Percentiles rank a stretch among this genome's conserved stretches.
phyloP scores from a whole-genome alignment of 2,329 filamentous ascomycete species.

The Aspergillus caelatus region DNA sequence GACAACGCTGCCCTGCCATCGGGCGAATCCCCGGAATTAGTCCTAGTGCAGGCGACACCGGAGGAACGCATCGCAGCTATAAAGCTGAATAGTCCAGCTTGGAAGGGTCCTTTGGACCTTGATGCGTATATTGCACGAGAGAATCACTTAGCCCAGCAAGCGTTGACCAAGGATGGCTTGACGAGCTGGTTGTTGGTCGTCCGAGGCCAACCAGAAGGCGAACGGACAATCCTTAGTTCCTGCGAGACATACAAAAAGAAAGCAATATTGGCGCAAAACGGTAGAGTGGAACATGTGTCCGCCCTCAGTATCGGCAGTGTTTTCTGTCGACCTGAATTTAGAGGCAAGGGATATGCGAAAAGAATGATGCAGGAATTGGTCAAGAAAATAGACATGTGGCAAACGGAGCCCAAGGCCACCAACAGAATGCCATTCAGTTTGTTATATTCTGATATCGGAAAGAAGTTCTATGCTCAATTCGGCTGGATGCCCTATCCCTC shows the following conservation, averaged over 20 bases:
- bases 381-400: slow-evolving; percentile 55
- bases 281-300: slow-evolving; percentile 57
- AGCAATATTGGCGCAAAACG: slow-evolving; percentile 50
- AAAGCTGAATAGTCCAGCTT: slow-evolving; percentile 58
- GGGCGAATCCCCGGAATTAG: slow-evolving; percentile 54
- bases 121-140: slow-evolving; percentile 63
- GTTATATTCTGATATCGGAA: slow-evolving; percentile 84
- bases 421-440: slow-evolving; percentile 68
- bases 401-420: slow-evolving; percentile 46
- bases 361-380: slow-evolving; percentile 73
- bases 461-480: slow-evolving; percentile 74
- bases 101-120: slow-evolving; percentile 59
- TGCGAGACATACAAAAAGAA: slow-evolving; percentile 58
- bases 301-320: slow-evolving; percentile 79
- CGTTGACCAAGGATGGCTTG: slow-evolving; percentile 58
- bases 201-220: slow-evolving; percentile 37
- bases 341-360: slow-evolving; percentile 75
- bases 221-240: slow-evolving; percentile 56
- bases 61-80: slow-evolving; percentile 57
- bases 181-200: slow-evolving; percentile 65
- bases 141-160: slow-evolving; percentile 53
- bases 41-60: slow-evolving; percentile 57
- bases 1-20: slow-evolving; percentile 44
- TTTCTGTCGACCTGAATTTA: slow-evolving; percentile 68
- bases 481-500: slow-evolving; percentile 79